Evolutionary conservation across 768 basidiomycete species (phyloP).

Genomic region (Trametopsis cervina): DNA sequence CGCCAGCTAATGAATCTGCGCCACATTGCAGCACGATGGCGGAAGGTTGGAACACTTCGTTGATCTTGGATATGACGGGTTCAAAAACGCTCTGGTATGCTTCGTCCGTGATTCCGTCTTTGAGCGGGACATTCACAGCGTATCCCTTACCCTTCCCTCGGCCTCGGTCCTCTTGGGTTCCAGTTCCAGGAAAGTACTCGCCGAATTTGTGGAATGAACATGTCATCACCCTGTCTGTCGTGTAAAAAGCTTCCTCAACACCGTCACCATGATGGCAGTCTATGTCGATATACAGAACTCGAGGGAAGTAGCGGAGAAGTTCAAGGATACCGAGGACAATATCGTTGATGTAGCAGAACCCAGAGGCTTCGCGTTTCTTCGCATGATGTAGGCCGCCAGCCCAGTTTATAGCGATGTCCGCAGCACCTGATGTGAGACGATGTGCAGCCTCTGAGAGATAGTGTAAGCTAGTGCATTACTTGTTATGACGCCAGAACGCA

Average conservation of each 20-base stretch:
- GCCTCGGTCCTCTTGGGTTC: slow-evolving; percentile 80
- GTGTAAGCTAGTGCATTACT: background rate
- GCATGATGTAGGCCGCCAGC: slow-evolving; percentile 98
- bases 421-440: slow-evolving; percentile 67
- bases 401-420: slow-evolving; percentile 91
- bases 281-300: slow-evolving; percentile 96
- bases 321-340: slow-evolving; percentile 94
- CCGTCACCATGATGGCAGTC: slow-evolving; percentile 99
- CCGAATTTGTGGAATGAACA: slow-evolving; percentile 97
- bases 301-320: slow-evolving; percentile 74
- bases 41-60: slow-evolving; percentile 83
- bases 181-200: slow-evolving; percentile 90
- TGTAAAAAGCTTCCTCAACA: slow-evolving; percentile 98
- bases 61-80: slow-evolving; percentile 79
- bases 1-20: slow-evolving; percentile 90
- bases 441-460: slow-evolving; percentile 62
- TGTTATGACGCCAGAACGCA: slow-evolving; percentile 27
- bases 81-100: slow-evolving; percentile 85
- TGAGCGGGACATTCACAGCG: slow-evolving; percentile 86
- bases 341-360: slow-evolving; percentile 99
- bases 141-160: slow-evolving; percentile 82
- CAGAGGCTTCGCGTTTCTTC: slow-evolving; percentile 97
- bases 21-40: slow-evolving; percentile 93
- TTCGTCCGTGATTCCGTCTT: slow-evolving; percentile 92
- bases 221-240: slow-evolving; percentile 95